These are phyloP conservation scores for Tetraselmis striata DNA, from an alignment of 139 green algal genomes.

Conservation along the genomic window DNA sequence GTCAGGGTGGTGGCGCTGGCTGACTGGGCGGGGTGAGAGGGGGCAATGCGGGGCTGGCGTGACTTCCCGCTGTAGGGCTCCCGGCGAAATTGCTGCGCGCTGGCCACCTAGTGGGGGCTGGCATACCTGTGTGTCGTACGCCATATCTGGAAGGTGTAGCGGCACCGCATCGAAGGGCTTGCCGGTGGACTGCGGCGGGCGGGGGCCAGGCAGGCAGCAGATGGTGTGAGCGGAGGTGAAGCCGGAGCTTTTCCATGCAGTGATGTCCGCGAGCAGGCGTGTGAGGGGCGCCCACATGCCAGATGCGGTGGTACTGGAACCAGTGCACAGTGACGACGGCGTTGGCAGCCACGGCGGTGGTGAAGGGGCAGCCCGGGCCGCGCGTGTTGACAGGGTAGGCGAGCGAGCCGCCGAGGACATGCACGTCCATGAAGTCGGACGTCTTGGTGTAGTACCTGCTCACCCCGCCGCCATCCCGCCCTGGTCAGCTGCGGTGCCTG, in stretches of 20 bases:
- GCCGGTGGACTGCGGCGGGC: constrained; percentile 16
- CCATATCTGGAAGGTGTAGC: constrained; percentile 78
- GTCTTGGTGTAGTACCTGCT: constrained; percentile 76
- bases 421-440: constrained; percentile 47
- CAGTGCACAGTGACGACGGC: constrained; percentile 62
- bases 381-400: constrained; percentile 23
- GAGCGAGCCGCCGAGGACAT: constrained; percentile 52
- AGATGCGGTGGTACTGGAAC: constrained; percentile 74
- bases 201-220: not conserved
- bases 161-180: constrained; percentile 83
- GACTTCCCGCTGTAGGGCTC: too few relatives aligned
- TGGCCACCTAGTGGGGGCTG: too few relatives aligned
- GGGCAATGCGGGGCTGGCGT: too few relatives aligned
- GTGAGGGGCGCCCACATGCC: too few relatives aligned
- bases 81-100: too few relatives aligned
- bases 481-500: too few relatives aligned
- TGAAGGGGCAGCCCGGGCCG: not conserved
- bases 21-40: too few relatives aligned
- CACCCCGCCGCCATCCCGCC: too few relatives aligned
- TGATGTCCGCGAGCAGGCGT: too few relatives aligned
- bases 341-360: constrained; percentile 33
- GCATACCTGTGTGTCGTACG: constrained; percentile 68
- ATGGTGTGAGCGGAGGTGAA: too few relatives aligned
- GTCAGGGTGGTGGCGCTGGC: too few relatives aligned
- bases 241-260: too few relatives aligned